Evolutionary conservation across 768 basidiomycete species (phyloP).

Genomic region (Auriscalpium microsporum): DNA sequence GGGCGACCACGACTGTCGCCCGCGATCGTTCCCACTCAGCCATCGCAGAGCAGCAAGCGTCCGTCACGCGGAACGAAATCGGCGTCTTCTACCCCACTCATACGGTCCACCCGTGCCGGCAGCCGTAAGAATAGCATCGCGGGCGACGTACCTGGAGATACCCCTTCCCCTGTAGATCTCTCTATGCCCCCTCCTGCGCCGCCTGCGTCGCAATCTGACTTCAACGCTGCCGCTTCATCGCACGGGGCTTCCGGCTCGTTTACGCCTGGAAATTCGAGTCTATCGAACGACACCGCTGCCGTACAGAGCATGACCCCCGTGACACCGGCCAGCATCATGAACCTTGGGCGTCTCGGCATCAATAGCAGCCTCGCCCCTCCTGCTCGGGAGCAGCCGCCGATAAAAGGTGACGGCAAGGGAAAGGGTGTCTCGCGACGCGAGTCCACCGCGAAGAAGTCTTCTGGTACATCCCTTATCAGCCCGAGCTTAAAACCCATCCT

Average conservation of each 20-base stretch:
- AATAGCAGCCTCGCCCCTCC: constrained; percentile 35
- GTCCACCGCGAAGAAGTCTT: constrained; percentile 20
- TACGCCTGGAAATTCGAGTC: background rate
- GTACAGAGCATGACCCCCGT: constrained; percentile 54
- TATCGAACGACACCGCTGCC: constrained; percentile 10
- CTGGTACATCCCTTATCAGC: constrained; percentile 30
- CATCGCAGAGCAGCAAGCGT: constrained; percentile 5
- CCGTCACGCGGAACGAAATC: constrained; percentile 10
- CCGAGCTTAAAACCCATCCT: constrained; percentile 64
- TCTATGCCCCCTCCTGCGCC: constrained; percentile 83
- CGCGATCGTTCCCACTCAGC: constrained; percentile 1
- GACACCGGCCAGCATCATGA: constrained; percentile 91
- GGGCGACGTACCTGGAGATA: constrained; percentile 33
- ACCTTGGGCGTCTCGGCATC: constrained; percentile 58
- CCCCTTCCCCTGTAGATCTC: constrained; percentile 82
- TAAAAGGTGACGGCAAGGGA: constrained; percentile 16
- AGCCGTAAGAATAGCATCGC: constrained; percentile 32
- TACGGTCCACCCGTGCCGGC: constrained; percentile 30
- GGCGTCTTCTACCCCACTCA: constrained; percentile 13
- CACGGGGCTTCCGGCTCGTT: background rate
- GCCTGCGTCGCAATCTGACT: constrained; percentile 21
- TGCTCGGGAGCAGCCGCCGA: constrained; percentile 14
- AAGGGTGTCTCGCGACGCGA: constrained; percentile 9
- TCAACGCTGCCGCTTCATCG: constrained; percentile 1
- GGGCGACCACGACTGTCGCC: constrained; percentile 12